Base-by-base conservation (phyloP, 371 early-diverging fungal genomes). In the Mortierella polycephala region DNA sequence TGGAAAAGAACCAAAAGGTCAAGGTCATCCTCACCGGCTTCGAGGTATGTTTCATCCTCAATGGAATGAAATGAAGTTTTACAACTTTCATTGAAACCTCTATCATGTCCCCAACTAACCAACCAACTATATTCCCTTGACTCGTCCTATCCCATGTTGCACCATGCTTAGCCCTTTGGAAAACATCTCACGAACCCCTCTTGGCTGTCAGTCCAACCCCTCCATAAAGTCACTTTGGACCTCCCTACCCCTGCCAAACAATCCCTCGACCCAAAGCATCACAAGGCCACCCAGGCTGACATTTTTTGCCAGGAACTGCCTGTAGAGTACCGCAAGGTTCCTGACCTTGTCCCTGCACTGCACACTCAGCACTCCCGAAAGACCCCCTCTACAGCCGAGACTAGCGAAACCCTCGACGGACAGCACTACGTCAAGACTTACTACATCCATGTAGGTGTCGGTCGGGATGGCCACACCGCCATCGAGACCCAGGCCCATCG, bases 21-120 rank as follows among this genome's bases (percentile, higher is more conserved):
- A 74, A 74, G 53, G 75, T 74, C 64, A 63, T 80, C 54, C 60
- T 80, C 46, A 80, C 81, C 3, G 81, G 81, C 46, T 80, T 80
- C 54, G 74, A 80, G 81, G 81, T 80, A 79, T 9, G 21, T 13
- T 40, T 20, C 12, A 23, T 53, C 20, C 18, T 59, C 9, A 1
- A 30, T 30, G 30, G 30, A 30, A 30, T 30, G 30, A 30, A 30
- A 2, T 30, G 30, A 30, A 30, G 4, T 4, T 4, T 30, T 30
- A 30, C 30, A 4, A 30, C 30, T 4, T 30, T 30, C 30, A 30
- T 30, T 30, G 30, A 30, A 30, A 30, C n/a, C 18, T 41, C 40
- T 0, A 7, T 13, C 37, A 40, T 9, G 23, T 16, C 12, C 1
- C 23, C 12, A 12, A 7, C 53, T 20, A 18, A 30, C 18, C 23